These are phyloP conservation scores for Ceratocystis variospora DNA, from an alignment of 2,329 filamentous ascomycete genomes.

Conservation along the genomic window DNA sequence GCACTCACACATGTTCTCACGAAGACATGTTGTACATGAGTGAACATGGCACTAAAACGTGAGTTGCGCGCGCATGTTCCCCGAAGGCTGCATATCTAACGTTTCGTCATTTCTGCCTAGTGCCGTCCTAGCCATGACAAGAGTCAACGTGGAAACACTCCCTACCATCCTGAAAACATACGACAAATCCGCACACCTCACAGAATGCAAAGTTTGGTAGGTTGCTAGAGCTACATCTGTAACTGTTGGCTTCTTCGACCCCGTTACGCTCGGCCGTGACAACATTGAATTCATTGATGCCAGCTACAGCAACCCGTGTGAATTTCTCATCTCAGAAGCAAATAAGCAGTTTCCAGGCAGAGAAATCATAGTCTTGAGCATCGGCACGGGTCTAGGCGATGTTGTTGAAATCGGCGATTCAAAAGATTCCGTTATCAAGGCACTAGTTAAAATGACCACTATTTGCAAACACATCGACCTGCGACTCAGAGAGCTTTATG, in stretches of 20 bases:
- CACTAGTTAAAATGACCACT: rapidly evolving
- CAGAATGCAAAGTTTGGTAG: constrained; percentile 24
- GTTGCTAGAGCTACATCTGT: constrained; percentile 25
- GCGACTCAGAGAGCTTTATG: constrained; percentile 18
- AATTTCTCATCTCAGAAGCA: constrained; percentile 25
- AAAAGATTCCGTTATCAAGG: background rate
- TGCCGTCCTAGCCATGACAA: background rate
- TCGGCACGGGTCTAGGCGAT: constrained; percentile 23
- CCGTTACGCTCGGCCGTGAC: constrained; percentile 23
- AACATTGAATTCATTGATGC: constrained; percentile 25
- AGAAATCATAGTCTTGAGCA: constrained; percentile 21
- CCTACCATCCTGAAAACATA: constrained; percentile 24
- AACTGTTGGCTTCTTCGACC: constrained; percentile 25
- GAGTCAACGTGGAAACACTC: constrained; percentile 6
- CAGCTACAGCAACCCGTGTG: constrained; percentile 26
- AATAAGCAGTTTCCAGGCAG: constrained; percentile 21
- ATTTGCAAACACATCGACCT: background rate
- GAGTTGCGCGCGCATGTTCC: background rate
- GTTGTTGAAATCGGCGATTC: constrained; percentile 19
- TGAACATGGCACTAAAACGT: background rate
- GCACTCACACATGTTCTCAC: background rate
- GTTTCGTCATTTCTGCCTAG: background rate
- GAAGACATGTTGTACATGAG: background rate
- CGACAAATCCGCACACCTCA: constrained; percentile 20
- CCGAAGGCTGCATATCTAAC: background rate